A percentile compares a stretch with the other conserved stretches of the same genome.
These are phyloP conservation scores for Pulveroboletus frians DNA, from an alignment of 768 basidiomycete species.

Conservation along the genomic window DNA sequence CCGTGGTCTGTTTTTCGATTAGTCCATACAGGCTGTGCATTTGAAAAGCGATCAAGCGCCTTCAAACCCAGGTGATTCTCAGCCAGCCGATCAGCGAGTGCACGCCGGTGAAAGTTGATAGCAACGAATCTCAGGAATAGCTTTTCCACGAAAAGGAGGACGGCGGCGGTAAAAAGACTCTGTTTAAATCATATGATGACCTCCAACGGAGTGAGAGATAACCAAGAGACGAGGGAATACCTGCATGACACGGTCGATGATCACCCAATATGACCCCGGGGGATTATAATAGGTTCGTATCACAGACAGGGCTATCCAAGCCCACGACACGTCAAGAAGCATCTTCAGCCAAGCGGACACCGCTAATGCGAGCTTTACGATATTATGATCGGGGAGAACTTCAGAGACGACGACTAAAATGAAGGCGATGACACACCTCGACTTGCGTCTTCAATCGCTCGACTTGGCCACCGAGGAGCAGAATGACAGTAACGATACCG, in stretches of 20 bases:
- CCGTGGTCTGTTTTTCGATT: constrained; percentile 36
- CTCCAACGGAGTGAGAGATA: background rate
- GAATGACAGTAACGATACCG: constrained; percentile 47
- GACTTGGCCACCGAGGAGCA: constrained; percentile 54
- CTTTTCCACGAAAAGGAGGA: constrained; percentile 49
- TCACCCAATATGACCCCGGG: constrained; percentile 60
- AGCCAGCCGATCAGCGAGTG: constrained; percentile 64
- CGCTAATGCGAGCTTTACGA: constrained; percentile 53
- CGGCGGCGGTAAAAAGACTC: constrained; percentile 41
- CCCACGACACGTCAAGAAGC: constrained; percentile 59
- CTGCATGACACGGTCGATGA: constrained; percentile 69
- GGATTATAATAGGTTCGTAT: constrained; percentile 55
- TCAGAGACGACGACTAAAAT: background rate
- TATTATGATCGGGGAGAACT: background rate
- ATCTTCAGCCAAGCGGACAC: constrained; percentile 71
- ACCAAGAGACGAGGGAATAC: constrained; percentile 29
- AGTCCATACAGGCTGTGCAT: constrained; percentile 45
- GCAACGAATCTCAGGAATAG: constrained; percentile 70
- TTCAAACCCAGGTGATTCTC: constrained; percentile 68
- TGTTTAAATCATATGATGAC: constrained; percentile 17
- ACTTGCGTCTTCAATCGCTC: constrained; percentile 64
- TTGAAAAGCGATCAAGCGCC: constrained; percentile 67
- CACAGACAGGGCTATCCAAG: constrained; percentile 69
- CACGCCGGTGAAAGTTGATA: constrained; percentile 75
- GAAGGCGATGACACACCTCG: constrained; percentile 42